Conservation (phyloP, 1,284 basidiomycete species). For the Coniferiporia sulphurascens region DNA sequence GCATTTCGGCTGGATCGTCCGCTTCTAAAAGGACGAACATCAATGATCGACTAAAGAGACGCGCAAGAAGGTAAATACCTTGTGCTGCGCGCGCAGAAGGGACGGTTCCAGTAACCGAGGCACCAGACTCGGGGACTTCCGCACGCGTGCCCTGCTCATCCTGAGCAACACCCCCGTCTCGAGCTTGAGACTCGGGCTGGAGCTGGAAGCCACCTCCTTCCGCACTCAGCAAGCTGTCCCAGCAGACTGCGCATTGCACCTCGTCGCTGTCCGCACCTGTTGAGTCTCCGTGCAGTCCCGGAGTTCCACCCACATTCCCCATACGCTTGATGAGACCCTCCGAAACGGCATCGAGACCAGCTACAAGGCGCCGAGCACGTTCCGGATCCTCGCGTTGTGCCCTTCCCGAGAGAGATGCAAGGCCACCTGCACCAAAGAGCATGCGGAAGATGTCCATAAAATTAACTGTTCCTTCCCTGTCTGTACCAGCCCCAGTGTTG, state of each 20-base stretch:
- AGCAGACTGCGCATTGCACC: conserved; percentile 67
- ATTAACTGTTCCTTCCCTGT: neutral
- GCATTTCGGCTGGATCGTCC: neutral
- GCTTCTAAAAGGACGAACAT: neutral
- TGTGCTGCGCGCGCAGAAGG: neutral
- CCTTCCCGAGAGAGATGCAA: conserved; percentile 25
- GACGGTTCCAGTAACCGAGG: conserved; percentile 14
- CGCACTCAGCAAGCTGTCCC: conserved; percentile 56
- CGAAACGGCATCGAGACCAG: conserved; percentile 61
- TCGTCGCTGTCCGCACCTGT: conserved; percentile 35
- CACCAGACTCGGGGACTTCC: conserved; percentile 4
- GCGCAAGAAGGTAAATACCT: conserved; percentile 3
- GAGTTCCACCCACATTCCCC: conserved; percentile 49
- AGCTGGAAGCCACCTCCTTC: conserved; percentile 38
- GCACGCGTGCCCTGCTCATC: conserved; percentile 21
- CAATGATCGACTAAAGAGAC: neutral
- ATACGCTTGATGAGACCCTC: conserved; percentile 61
- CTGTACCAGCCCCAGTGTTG: neutral
- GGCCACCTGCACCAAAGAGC: neutral
- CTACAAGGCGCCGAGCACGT: conserved; percentile 55
- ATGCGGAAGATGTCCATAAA: conserved; percentile 1
- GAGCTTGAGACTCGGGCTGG: conserved; percentile 11
- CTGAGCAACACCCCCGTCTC: conserved; percentile 25
- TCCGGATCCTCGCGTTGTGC: conserved; percentile 58
- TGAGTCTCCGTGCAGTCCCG: conserved; percentile 33